phyloP scores from a whole-genome alignment of 257 asterid genomes.

The Rubia yunnanensis region DNA sequence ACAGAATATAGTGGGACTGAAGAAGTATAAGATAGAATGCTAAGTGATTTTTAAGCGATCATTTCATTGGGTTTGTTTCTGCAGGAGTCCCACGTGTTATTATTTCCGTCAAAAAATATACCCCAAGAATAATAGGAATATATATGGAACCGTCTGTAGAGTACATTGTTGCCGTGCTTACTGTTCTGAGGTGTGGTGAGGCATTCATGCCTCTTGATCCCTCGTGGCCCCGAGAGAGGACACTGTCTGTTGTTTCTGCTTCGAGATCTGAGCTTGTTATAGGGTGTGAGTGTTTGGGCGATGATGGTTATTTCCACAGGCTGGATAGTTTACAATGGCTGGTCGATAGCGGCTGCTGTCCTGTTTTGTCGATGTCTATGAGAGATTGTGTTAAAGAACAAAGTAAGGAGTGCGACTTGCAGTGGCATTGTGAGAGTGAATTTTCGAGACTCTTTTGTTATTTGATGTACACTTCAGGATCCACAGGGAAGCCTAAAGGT shows the following conservation, averaged over 20 bases:
- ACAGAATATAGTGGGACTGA: not conserved
- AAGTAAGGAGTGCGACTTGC: slow-evolving; percentile 22
- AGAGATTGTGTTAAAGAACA: slow-evolving; percentile 25
- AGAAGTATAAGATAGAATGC: not conserved
- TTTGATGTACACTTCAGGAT: slow-evolving; percentile 90
- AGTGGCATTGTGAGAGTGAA: slow-evolving; percentile 71
- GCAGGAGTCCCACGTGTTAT: not conserved
- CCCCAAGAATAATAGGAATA: slow-evolving; percentile 61
- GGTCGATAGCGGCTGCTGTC: slow-evolving; percentile 38
- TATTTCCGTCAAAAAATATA: slow-evolving; percentile 15
- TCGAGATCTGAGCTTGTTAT: slow-evolving; percentile 59
- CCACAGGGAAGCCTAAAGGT: slow-evolving; percentile 86
- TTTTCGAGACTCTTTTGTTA: slow-evolving; percentile 64
- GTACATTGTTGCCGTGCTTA: slow-evolving; percentile 68
- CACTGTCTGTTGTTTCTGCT: slow-evolving; percentile 41
- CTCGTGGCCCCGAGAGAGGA: slow-evolving; percentile 77
- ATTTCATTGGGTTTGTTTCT: not conserved
- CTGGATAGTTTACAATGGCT: slow-evolving; percentile 66
- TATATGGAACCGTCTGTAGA: slow-evolving; percentile 88
- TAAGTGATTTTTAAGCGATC: not conserved
- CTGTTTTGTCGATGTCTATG: slow-evolving; percentile 40
- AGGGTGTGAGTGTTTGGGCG: slow-evolving; percentile 35
- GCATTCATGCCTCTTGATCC: slow-evolving; percentile 92
- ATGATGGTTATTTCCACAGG: slow-evolving; percentile 42
- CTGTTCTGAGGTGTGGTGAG: slow-evolving; percentile 84